phyloP scores from a whole-genome alignment of 257 asterid species.

The Capsicum chinense region DNA sequence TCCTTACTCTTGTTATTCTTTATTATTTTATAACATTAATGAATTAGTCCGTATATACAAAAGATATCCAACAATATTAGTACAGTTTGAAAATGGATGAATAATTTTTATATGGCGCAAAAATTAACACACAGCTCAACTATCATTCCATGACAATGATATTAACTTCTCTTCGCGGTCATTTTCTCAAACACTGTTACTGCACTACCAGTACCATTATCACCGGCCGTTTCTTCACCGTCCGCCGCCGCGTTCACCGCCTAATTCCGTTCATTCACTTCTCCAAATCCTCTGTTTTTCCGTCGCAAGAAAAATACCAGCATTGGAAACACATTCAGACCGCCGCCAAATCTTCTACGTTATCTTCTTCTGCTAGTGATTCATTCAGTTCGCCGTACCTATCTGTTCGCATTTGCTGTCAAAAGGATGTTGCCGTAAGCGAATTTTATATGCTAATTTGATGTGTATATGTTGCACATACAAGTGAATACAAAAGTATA shows the following conservation, averaged over 20 bases:
- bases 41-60: no score
- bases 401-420: conserved; percentile 77
- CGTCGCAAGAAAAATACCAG: conserved; percentile 22
- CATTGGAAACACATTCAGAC: conserved; percentile 26
- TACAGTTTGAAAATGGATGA: no score
- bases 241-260: conserved; percentile 40
- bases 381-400: conserved; percentile 71
- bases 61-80: no score
- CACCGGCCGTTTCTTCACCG: conserved; percentile 38
- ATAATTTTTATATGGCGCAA: neutral
- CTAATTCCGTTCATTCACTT: conserved; percentile 28
- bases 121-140: neutral
- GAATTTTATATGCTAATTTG: conserved; percentile 13
- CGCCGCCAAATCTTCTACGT: conserved; percentile 42
- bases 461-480: neutral
- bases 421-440: conserved; percentile 57
- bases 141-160: conserved; percentile 39
- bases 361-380: conserved; percentile 32
- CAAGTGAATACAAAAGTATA: neutral
- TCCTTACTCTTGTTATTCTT: no score
- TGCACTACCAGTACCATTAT: conserved; percentile 42
- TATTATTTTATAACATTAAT: no score
- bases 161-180: conserved; percentile 47
- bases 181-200: conserved; percentile 73
- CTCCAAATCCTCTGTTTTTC: conserved; percentile 27